Conservation (phyloP, 345 rosid species). For the Geranium rotundifolium region DNA sequence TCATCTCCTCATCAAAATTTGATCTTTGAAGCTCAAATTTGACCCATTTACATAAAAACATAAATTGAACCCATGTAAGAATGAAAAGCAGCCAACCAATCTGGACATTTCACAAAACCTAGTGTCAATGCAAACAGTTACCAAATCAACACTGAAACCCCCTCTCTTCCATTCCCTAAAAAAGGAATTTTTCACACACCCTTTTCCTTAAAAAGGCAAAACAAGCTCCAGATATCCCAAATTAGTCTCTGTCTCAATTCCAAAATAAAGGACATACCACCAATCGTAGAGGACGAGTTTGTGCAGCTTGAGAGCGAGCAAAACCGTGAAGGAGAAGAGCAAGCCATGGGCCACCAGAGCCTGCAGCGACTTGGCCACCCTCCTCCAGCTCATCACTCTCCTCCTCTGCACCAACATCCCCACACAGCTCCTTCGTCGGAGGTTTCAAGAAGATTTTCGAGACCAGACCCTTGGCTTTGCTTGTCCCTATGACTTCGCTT, state of each 20-base stretch:
- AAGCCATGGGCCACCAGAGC: constrained; percentile 52
- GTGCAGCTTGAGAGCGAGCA: constrained; percentile 67
- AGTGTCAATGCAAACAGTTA: too few relatives aligned
- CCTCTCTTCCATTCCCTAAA: too few relatives aligned
- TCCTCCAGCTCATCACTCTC: constrained; percentile 62
- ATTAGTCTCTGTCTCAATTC: not conserved
- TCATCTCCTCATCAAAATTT: not conserved
- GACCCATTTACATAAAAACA: not conserved
- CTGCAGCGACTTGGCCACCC: constrained; percentile 61
- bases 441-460: not conserved
- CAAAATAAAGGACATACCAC: constrained; percentile 39
- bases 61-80: too few relatives aligned
- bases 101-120: not conserved
- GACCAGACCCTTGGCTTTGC: not conserved
- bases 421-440: not conserved
- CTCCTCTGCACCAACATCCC: constrained; percentile 26
- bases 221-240: not conserved
- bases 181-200: too few relatives aligned
- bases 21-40: not conserved
- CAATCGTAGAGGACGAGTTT: constrained; percentile 44
- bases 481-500: not conserved
- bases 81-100: not conserved
- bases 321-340: constrained; percentile 71
- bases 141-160: too few relatives aligned
- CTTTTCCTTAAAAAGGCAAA: too few relatives aligned